Conservation (phyloP, 257 asterid species). For the Perilla frutescens region DNA sequence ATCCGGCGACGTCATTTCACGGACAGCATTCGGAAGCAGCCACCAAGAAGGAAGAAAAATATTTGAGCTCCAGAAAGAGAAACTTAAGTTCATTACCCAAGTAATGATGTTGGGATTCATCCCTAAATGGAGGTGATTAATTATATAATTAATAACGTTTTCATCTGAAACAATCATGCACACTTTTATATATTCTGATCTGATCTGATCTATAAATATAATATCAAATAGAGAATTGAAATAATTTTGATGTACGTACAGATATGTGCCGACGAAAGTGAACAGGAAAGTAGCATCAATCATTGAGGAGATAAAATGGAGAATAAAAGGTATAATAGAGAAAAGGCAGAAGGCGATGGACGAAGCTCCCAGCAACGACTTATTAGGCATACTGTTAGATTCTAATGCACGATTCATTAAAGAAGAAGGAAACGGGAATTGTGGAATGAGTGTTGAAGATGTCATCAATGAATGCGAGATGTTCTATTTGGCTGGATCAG, state of each 20-base stretch:
- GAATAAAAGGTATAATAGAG: constrained; percentile 27
- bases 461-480: constrained; percentile 41
- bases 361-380: constrained; percentile 23
- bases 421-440: constrained; percentile 39
- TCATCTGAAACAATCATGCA: no score
- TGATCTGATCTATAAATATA: no score
- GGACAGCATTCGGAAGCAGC: constrained; percentile 40
- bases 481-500: constrained; percentile 39
- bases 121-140: constrained; percentile 36
- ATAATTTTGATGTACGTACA: background rate
- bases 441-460: constrained; percentile 46
- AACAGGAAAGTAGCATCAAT: constrained; percentile 19
- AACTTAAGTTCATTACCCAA: background rate
- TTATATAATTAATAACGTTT: no score
- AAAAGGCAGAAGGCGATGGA: constrained; percentile 18
- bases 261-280: constrained; percentile 34
- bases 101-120: constrained; percentile 1
- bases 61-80: constrained; percentile 39
- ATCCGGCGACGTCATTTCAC: constrained; percentile 37
- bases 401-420: constrained; percentile 32
- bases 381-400: constrained; percentile 34
- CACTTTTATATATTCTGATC: no score
- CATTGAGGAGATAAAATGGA: background rate
- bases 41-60: constrained; percentile 37
- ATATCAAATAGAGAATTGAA: background rate